phyloP scores from a whole-genome alignment of 768 basidiomycete genomes.

The Pisolithus albus region DNA sequence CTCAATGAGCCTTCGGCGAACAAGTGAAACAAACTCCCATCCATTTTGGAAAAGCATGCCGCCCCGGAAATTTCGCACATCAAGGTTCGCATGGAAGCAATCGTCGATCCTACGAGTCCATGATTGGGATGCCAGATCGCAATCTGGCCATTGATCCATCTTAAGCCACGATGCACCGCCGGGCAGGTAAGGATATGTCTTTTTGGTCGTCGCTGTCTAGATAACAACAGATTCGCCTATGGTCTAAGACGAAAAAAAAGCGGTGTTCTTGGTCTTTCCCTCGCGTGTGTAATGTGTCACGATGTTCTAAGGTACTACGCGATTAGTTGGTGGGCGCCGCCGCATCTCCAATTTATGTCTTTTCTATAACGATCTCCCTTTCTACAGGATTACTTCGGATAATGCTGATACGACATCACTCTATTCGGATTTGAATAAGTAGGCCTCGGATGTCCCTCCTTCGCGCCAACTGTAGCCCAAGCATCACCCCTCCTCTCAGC shows the following conservation, averaged over 20 bases:
- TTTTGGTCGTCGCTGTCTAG: neutral
- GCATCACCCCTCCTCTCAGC: conserved; percentile 17
- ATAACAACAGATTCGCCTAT: conserved; percentile 4
- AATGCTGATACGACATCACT: conserved; percentile 12
- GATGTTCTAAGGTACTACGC: conserved; percentile 20
- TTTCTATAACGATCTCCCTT: conserved; percentile 19
- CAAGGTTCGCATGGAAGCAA: conserved; percentile 10
- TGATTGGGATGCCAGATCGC: conserved; percentile 13
- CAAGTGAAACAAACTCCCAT: conserved; percentile 3
- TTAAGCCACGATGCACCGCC: conserved; percentile 1
- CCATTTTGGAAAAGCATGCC: neutral
- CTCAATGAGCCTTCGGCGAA: neutral
- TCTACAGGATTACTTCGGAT: conserved; percentile 15
- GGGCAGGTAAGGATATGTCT: neutral
- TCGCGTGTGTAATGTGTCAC: conserved; percentile 27
- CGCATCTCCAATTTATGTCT: conserved; percentile 17
- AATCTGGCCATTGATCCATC: conserved; percentile 9
- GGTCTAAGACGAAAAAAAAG: conserved; percentile 13
- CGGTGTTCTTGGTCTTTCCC: conserved; percentile 24
- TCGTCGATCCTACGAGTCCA: conserved; percentile 17
- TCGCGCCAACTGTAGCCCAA: conserved; percentile 5
- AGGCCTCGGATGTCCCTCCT: conserved; percentile 10
- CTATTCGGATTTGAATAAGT: conserved; percentile 24
- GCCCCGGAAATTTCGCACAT: neutral
- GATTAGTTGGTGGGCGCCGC: conserved; percentile 23